Evolutionary conservation across 2,329 filamentous ascomycete species (phyloP), one percentile per base, ranked within the genome.

Genomic region (Arthrobotrys entomopaga): DNA sequence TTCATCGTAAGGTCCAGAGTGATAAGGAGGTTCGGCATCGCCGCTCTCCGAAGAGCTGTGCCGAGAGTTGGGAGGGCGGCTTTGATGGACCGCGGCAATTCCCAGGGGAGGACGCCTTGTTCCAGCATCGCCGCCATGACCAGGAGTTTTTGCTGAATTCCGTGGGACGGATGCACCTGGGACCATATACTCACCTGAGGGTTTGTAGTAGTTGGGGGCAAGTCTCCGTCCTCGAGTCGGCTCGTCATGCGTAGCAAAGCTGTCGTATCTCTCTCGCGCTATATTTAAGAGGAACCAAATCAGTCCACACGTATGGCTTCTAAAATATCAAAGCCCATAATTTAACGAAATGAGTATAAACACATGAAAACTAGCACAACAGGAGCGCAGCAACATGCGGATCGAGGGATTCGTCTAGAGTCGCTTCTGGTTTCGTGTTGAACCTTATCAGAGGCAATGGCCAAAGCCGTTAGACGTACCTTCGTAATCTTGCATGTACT

Each of bases 371-470:
- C 29, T 42, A 48, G 50, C 56, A 73, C 63, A 66, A 53, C 56
- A 66, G 50, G 42, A 74, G 56, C 56, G 43, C 49, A 64, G 63
- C 65, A 70, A 67, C 70, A 74, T 74, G 63, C 63, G 65, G 49
- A 67, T 74, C 58, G 70, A 66, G 43, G 70, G 70, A 69, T 69
- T 64, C 70, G 70, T 74, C 70, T 74, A 74, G 54, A 67, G 63
- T 74, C 70, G 70, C 70, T 74, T 74, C 70, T 74, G 70, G 63
- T 74, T 74, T 67, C 70, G 70, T 74, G 70, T 74, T 74, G 70
- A 74, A 74, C 63, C 63, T 53, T 74, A 74, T 74, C 70, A 74
- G 70, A 67, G 63, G 70, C 70, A 66, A 64, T 67, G 64, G 69
- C 61, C 61, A 13, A 48, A n/a, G 61, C 69, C 63, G 46, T 67